Evolutionary conservation across 2,329 filamentous ascomycete species (phyloP).

Genomic region (Exophiala alcalophila): DNA sequence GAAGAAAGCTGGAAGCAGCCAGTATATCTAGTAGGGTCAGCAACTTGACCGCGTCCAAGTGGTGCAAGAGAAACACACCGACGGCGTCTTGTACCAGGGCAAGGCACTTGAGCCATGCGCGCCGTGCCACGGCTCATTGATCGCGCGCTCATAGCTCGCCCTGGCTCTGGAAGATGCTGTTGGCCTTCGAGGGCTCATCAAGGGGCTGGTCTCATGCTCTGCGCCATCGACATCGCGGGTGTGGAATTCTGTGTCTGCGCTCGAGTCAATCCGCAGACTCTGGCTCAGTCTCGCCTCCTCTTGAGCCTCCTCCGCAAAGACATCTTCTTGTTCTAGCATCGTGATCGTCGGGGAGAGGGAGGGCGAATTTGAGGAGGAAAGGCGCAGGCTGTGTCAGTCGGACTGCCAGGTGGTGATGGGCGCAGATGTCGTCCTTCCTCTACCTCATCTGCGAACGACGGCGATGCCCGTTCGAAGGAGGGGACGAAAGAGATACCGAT

Average conservation of each 20-base stretch:
- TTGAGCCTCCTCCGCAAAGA: constrained; percentile 35
- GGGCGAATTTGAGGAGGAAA: not conserved
- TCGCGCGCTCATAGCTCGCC: constrained; percentile 26
- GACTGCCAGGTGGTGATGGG: not conserved
- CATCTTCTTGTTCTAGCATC: constrained; percentile 37
- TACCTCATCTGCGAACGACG: constrained; percentile 13
- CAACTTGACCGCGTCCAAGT: constrained; percentile 8
- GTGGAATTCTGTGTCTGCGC: constrained; percentile 17
- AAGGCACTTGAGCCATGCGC: constrained; percentile 36
- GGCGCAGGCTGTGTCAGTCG: not conserved
- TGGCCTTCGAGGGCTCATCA: constrained; percentile 27
- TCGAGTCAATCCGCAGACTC: not conserved
- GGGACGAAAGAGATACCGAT: not conserved
- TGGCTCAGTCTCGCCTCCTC: constrained; percentile 31
- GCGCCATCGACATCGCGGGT: constrained; percentile 26
- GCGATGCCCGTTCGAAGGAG: not conserved
- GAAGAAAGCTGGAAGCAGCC: constrained; percentile 76
- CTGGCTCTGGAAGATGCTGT: constrained; percentile 16
- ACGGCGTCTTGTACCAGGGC: constrained; percentile 52
- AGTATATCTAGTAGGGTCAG: constrained; percentile 61
- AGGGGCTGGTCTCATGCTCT: constrained; percentile 32
- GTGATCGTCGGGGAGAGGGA: not conserved
- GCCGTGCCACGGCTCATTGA: constrained; percentile 34
- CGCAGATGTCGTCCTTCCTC: not conserved
- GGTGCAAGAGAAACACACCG: constrained; percentile 38